Base-by-base conservation (phyloP, 176 grass and related monocot species). In the Aegilops longissima region DNA sequence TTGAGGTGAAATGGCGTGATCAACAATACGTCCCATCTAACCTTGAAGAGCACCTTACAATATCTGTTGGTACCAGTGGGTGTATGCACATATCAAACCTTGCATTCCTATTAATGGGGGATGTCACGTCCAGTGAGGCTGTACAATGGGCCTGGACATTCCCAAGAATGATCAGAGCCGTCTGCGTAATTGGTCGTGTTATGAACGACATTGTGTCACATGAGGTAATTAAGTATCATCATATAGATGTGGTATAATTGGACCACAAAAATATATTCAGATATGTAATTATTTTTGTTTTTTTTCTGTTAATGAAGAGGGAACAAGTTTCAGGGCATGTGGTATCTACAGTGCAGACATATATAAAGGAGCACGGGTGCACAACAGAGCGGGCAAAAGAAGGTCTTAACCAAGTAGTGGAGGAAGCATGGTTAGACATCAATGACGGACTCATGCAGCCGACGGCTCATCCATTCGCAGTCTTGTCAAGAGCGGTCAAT, bases 1-100 rank as follows among this genome's bases (percentile, higher is more conserved):
- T 31, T 58, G 74, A 85, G 61, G 73, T 33, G 0, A 73, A 66
- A 84, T 84, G 83, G 71, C 83, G 83, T 51, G 83, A 84, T 30
- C 42, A 84, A 4, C 20, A 47, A 4, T 84, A 84, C 17, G 82
- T 77, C 6, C 83, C 83, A 34, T 4, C 25, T 12, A 63, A 45
- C 8, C 18, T 84, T 5, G 72, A 84, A n/a, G 83, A 84, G 3
- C 83, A 76, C 65, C 71, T 84, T 16, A 44, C 16, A 8, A 5
- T 84, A 65, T 84, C 83, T 24, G 38, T 44, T 40, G 4, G 39
- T 5, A 66, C 18, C 8, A 76, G 71, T 76, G 83, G 2, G 14
- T 76, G 83, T 51, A 84, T 84, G 83, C 83, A 84, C 3, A 8
- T 76, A 9, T 21, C 29, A 8, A 84, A 31, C 7, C 3, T 12